Percentiles rank a stretch among this genome's conserved stretches.
Evolutionary conservation across 257 asterid species (phyloP).

Genomic region (Scutellaria barbata): DNA sequence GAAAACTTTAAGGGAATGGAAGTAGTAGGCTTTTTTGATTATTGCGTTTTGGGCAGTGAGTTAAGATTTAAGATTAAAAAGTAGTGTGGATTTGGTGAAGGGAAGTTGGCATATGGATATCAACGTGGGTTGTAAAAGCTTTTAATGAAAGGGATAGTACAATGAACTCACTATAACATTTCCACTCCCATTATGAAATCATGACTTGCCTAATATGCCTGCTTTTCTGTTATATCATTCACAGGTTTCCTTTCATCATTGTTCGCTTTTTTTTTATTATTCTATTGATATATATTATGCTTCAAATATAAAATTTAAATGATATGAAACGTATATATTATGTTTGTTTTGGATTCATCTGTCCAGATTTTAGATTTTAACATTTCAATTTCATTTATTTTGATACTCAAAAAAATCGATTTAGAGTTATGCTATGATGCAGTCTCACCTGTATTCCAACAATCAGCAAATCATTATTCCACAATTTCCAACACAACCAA

Average conservation of each 20-base stretch:
- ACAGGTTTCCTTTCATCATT: neutral
- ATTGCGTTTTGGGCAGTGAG: constrained; percentile 21
- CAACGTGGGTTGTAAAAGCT: constrained; percentile 38
- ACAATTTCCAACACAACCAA: no score
- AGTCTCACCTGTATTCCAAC: no score
- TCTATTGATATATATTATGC: neutral
- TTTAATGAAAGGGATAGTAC: constrained; percentile 37
- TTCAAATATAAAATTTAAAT: neutral
- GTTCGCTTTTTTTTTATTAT: neutral
- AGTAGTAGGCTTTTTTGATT: neutral
- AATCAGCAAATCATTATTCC: no score
- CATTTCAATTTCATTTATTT: no score
- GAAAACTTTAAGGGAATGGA: neutral
- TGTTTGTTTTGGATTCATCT: no score
- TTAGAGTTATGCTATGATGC: no score
- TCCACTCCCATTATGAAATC: constrained; percentile 22
- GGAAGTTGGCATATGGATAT: constrained; percentile 41
- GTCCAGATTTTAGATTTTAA: no score
- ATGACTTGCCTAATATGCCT: constrained; percentile 11
- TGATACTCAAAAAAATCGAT: no score
- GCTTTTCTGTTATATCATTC: constrained; percentile 1
- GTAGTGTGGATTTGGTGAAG: constrained; percentile 39
- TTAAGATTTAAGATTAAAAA: constrained; percentile 28
- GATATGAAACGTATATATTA: no score
- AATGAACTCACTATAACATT: neutral